Evolutionary conservation across 2,329 filamentous ascomycete genomes (phyloP).

Genomic region (Arachnomyces sp.): DNA sequence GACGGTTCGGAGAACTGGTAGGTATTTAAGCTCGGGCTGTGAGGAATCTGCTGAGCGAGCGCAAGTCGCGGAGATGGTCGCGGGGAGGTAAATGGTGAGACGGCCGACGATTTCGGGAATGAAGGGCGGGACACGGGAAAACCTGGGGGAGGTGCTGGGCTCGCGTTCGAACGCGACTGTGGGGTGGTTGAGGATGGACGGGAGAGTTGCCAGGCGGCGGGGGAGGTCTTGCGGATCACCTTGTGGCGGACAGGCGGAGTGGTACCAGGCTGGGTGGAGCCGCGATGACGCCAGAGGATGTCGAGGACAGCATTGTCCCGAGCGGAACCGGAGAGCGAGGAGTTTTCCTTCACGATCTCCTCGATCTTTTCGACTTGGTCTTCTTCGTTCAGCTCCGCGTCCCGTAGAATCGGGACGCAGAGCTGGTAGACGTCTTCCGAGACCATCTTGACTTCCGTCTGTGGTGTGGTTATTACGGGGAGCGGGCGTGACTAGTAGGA

Average conservation of each 20-base stretch:
- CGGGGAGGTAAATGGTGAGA: slow-evolving; percentile 88
- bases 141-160: slow-evolving; percentile 75
- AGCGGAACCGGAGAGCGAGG: slow-evolving; percentile 63
- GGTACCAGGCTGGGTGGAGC: slow-evolving; percentile 45
- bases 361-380: slow-evolving; percentile 91
- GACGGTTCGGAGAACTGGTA: slow-evolving; percentile 89
- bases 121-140: slow-evolving; percentile 65
- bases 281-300: slow-evolving; percentile 63
- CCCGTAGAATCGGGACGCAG: slow-evolving; percentile 80
- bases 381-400: slow-evolving; percentile 77
- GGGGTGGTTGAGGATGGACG: slow-evolving; percentile 71
- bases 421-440: slow-evolving; percentile 89
- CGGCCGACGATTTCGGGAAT: slow-evolving; percentile 67
- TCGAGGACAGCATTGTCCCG: slow-evolving; percentile 89
- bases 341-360: slow-evolving; percentile 73
- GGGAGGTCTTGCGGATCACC: slow-evolving; percentile 81
- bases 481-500: too few relatives aligned
- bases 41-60: slow-evolving; percentile 86
- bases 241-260: slow-evolving; percentile 84
- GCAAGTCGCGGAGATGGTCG: slow-evolving; percentile 86
- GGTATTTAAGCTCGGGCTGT: slow-evolving; percentile 87
- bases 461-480: too few relatives aligned
- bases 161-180: slow-evolving; percentile 70
- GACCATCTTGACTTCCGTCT: slow-evolving; percentile 54
- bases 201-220: slow-evolving; percentile 81